Base-by-base conservation (phyloP, 2,329 filamentous ascomycete genomes). In the Calonectria naviculata region DNA sequence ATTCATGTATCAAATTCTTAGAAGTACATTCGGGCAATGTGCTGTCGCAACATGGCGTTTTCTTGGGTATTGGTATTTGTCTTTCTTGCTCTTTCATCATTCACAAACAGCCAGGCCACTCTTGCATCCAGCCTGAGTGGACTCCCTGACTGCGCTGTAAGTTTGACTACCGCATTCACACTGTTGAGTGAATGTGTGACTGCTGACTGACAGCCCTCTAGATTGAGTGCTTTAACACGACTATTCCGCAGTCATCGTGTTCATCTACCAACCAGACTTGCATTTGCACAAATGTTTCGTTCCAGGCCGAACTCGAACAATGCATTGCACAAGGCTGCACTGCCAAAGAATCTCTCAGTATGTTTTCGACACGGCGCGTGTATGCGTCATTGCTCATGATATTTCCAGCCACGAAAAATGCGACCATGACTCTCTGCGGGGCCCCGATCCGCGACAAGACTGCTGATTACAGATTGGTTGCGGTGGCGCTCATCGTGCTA, bases 401-500 rank as follows among this genome's bases (percentile, higher is more conserved):
- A 15, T 24, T 21, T 31, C 19, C 26, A 66, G 64, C 26, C 12
- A 75, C 78, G 4, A 76, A 74, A 61, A 82, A 81, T 60, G n/a
- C 75, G 5, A 80, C 79, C 2, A 36, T 68, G 52, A 80, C 77
- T 1, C 70, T 72, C 24, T 84, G 81, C 69, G 66, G 71, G 24
- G 77, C 73, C 4, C 78, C 74, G 5, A 41, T 79, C 8, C 75
- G 80, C 12, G 76, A 85, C 72, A 83, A 81, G 65, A 81, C 73
- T 72, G 71, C 26, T 2, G 38, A 68, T 21, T 80, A 85, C 61
- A 75, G 82, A 9, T 79, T 77, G 54, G 76, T 86, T 4, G 78
- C 79, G 71, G 74, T 82, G 73, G 42, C 74, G 65, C 75, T 85
- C 8, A 81, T 79, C 26, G 74, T 79, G 8, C 75, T 86, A 5